Evolutionary conservation across 768 basidiomycete species (phyloP), one percentile per base, ranked within the genome.

Genomic region (Hemileccinum impolitum): DNA sequence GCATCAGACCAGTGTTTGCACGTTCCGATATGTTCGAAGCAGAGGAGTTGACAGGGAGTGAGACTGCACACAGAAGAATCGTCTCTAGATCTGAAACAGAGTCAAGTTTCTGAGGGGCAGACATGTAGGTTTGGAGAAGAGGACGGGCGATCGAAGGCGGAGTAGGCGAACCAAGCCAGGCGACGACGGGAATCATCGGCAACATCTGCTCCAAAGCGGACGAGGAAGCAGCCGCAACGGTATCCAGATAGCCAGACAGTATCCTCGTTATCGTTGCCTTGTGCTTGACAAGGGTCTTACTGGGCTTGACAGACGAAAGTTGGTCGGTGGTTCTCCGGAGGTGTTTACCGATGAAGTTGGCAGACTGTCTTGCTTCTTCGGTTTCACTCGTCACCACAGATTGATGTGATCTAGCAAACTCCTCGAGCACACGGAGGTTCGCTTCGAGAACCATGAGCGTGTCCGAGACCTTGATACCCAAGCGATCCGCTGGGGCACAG

Each of bases 111-210:
- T 37, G 51, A 43, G 55, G 69, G 62, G 73, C 61, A n/a, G 67
- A 53, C 47, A 66, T 66, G 58, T 81, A 84, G 12, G 76, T 60
- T 31, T 78, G 67, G 26, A 84, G 62, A 51, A 75, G 67, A 45
- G 68, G 65, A 7, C 66, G 62, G 2, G 72, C 70, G 15, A 75
- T 67, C 34, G 63, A 62, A 0, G 64, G 57, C 4, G 65, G 54
- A 0, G 71, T 65, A 34, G 66, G 58, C 32, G 74, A 54, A 21
- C 68, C 68, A 21, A 73, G 58, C n/a, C 40, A 54, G 10, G 56
- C 57, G 7, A 68, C 68, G 6, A 76, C 44, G 3, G 71, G 64
- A 4, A 71, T 61, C 18, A 59, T 19, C 0, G 57, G 44, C 10
- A 53, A 15, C 12, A 59, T 50, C 4, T 51, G 44, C 2, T 53